A percentile compares a stretch with the other conserved stretches of the same genome.
phyloP scores from a whole-genome alignment of 371 early-diverging fungal species.

The Apophysomyces elegans region DNA sequence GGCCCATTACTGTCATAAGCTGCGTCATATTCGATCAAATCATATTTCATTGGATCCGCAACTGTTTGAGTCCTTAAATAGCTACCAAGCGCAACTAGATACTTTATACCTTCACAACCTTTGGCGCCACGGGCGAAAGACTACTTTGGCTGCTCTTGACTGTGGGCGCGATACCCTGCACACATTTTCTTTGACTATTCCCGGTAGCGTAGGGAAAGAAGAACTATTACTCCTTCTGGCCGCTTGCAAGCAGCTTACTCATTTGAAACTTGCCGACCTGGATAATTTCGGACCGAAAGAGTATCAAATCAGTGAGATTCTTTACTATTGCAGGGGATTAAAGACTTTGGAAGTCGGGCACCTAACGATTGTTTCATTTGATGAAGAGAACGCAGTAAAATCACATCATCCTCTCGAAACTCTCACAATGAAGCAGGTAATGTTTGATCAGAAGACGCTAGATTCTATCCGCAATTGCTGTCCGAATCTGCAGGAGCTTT shows the following conservation, averaged over 20 bases:
- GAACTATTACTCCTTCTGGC: not conserved
- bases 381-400: not conserved
- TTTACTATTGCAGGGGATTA: not conserved
- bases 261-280: slow-evolving; percentile 54
- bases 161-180: not conserved
- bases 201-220: not conserved
- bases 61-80: not conserved
- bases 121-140: not conserved
- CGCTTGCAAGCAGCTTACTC: not conserved
- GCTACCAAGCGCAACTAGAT: not conserved
- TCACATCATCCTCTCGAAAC: not conserved
- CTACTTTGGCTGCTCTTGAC: not conserved
- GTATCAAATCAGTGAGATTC: slow-evolving; percentile 37
- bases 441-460: not conserved
- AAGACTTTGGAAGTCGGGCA: not conserved
- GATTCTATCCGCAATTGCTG: not conserved
- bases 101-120: not conserved
- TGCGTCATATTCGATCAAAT: not conserved
- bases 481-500: not conserved
- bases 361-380: not conserved
- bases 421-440: not conserved
- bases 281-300: slow-evolving; percentile 54
- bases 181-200: not conserved
- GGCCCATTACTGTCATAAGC: not conserved
- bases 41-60: not conserved